phyloP scores from a whole-genome alignment of 768 basidiomycete species.

The Mrakia blollopis region DNA sequence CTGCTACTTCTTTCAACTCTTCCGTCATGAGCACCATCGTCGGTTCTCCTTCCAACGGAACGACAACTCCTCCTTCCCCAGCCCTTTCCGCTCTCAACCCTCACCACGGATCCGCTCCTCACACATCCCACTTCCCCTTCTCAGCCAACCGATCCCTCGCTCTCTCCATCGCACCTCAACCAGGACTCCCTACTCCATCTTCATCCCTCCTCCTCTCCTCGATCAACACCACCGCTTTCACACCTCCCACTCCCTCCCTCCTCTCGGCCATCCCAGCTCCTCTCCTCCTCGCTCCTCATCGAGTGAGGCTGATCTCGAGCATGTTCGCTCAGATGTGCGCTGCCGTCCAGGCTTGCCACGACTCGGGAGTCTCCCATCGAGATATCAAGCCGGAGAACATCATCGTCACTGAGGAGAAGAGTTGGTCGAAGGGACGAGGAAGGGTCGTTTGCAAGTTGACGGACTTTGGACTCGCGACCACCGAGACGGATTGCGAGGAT shows the following conservation, averaged over 20 bases:
- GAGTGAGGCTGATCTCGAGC: slow-evolving; percentile 85
- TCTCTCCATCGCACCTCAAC: slow-evolving; percentile 40
- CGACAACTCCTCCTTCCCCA: background rate
- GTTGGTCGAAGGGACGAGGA: slow-evolving; percentile 58
- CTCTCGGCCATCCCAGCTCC: slow-evolving; percentile 72
- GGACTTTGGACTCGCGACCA: slow-evolving; percentile 93
- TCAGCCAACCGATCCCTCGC: slow-evolving; percentile 40
- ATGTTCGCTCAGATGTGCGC: slow-evolving; percentile 99
- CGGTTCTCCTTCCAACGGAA: slow-evolving; percentile 6
- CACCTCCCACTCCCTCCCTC: slow-evolving; percentile 89
- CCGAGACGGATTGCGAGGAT: slow-evolving; percentile 79
- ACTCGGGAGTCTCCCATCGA: slow-evolving; percentile 82
- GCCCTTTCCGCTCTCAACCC: slow-evolving; percentile 3
- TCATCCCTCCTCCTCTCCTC: slow-evolving; percentile 24
- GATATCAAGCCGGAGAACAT: slow-evolving; percentile 99
- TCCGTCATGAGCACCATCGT: slow-evolving; percentile 36
- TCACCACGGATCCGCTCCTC: slow-evolving; percentile 31
- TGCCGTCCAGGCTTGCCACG: slow-evolving; percentile 90
- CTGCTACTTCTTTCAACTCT: slow-evolving; percentile 33
- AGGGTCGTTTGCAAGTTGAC: slow-evolving; percentile 93
- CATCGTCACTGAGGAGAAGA: slow-evolving; percentile 77
- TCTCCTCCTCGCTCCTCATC: slow-evolving; percentile 71
- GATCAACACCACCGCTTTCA: slow-evolving; percentile 41
- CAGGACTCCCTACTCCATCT: slow-evolving; percentile 18
- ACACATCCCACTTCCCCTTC: slow-evolving; percentile 35